phyloP scores from a whole-genome alignment of 176 grass and related monocot species.

The Aegilops speltoides region DNA sequence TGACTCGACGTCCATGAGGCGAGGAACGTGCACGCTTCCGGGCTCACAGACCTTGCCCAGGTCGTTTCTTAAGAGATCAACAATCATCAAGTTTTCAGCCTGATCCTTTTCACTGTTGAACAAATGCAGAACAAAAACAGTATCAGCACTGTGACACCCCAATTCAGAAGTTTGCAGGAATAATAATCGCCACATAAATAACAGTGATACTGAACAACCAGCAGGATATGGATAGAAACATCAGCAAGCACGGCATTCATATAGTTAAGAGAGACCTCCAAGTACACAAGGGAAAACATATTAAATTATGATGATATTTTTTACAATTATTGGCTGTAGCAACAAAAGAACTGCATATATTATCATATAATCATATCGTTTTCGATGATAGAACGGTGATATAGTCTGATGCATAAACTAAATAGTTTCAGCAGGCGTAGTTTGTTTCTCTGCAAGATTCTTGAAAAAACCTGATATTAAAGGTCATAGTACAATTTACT shows the following conservation, averaged over 20 bases:
- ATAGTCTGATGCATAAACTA: not conserved
- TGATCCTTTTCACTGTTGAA: conserved; percentile 89
- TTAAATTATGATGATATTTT: too few relatives aligned
- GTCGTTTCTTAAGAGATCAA: conserved; percentile 93
- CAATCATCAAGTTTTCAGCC: conserved; percentile 98
- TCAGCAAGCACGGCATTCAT: too few relatives aligned
- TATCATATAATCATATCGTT: not conserved
- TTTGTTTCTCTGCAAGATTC: not conserved
- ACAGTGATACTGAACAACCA: not conserved
- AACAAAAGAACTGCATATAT: too few relatives aligned
- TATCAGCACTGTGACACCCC: not conserved
- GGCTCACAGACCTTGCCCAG: conserved; percentile 76
- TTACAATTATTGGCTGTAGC: too few relatives aligned
- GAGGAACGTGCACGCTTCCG: conserved; percentile 69
- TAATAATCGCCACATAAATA: not conserved
- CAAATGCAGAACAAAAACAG: conserved; percentile 23
- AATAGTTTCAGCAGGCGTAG: not conserved
- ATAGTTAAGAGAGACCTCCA: too few relatives aligned
- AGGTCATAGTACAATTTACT: too few relatives aligned
- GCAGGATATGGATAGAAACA: not conserved
- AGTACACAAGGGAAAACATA: too few relatives aligned
- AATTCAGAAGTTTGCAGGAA: not conserved
- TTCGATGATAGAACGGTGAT: not conserved
- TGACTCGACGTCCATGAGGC: conserved; percentile 90
- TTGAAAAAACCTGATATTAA: too few relatives aligned